phyloP scores from a whole-genome alignment of 345 rosid genomes.

The Melaleuca alternifolia region DNA sequence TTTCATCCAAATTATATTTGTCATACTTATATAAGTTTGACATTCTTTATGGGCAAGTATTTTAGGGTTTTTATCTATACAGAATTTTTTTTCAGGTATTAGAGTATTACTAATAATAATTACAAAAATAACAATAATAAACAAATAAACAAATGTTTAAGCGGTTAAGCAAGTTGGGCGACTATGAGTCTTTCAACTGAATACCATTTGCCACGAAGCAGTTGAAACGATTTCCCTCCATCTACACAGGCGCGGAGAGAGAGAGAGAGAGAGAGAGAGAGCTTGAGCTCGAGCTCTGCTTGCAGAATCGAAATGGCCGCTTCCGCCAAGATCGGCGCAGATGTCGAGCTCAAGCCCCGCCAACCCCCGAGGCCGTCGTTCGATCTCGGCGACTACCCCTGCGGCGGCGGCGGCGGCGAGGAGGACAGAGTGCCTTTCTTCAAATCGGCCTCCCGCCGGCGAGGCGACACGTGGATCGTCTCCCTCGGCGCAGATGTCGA shows the following conservation, averaged over 20 bases:
- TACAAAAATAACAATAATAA: not conserved
- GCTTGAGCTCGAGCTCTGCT: not conserved
- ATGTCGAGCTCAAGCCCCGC: slow-evolving; percentile 14
- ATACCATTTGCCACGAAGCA: not conserved
- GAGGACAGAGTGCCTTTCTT: slow-evolving; percentile 43
- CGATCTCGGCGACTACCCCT: slow-evolving; percentile 5
- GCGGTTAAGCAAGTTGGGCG: not conserved
- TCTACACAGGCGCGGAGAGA: not conserved
- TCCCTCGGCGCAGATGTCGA: slow-evolving; percentile 29
- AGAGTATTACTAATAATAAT: too few species aligned
- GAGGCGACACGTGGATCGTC: slow-evolving; percentile 70
- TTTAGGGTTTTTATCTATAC: too few species aligned
- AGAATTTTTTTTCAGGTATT: too few species aligned
- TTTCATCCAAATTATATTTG: too few species aligned
- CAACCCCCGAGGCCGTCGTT: not conserved
- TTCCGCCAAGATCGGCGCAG: slow-evolving; percentile 3
- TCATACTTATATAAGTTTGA: too few species aligned
- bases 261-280: not conserved
- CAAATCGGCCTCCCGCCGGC: slow-evolving; percentile 43
- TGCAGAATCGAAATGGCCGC: slow-evolving; percentile 8
- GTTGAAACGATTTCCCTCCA: not conserved
- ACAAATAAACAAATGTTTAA: not conserved
- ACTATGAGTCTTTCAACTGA: not conserved
- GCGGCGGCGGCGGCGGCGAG: slow-evolving; percentile 1
- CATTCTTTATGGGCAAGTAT: too few species aligned